phyloP scores from a whole-genome alignment of 1,284 basidiomycete genomes.

The Rhodotorula sp. region DNA sequence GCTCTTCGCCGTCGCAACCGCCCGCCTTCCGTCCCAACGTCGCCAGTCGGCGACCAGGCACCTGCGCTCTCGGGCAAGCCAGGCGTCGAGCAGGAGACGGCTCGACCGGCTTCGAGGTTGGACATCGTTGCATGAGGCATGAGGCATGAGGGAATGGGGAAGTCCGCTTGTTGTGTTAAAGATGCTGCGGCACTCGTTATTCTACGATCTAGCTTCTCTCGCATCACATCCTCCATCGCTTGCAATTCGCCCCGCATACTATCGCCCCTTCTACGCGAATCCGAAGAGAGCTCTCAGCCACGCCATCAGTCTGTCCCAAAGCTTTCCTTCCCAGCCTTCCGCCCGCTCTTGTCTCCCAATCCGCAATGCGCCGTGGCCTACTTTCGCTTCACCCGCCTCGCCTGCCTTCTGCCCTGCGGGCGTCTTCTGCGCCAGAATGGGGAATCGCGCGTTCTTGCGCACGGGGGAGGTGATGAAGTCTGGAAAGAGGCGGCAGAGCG shows the following conservation, averaged over 20 bases:
- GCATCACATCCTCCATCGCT: too few relatives aligned
- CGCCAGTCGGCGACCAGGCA: background rate
- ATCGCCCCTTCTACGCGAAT: background rate
- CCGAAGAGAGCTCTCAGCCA: constrained; percentile 30
- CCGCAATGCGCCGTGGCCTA: constrained; percentile 25
- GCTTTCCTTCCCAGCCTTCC: constrained; percentile 26
- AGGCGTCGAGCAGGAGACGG: background rate
- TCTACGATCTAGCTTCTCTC: too few relatives aligned
- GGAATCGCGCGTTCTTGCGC: background rate
- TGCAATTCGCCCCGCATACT: too few relatives aligned
- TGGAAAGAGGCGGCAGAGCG: constrained; percentile 36
- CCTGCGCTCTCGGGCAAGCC: background rate
- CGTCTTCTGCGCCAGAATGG: background rate
- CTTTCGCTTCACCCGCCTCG: background rate
- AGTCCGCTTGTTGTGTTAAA: too few relatives aligned
- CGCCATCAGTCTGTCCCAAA: constrained; percentile 22
- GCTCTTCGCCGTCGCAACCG: constrained; percentile 36
- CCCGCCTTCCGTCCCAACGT: background rate
- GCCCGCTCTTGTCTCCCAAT: constrained; percentile 11
- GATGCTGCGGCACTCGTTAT: too few relatives aligned
- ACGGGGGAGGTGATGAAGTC: constrained; percentile 28
- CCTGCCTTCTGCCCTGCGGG: background rate
- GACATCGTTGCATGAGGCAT: background rate
- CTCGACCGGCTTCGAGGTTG: background rate
- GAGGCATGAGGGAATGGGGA: background rate